These are phyloP conservation scores for Bipolaris sorokiniana DNA, from an alignment of 2,329 filamentous ascomycete genomes.

Conservation along the genomic window DNA sequence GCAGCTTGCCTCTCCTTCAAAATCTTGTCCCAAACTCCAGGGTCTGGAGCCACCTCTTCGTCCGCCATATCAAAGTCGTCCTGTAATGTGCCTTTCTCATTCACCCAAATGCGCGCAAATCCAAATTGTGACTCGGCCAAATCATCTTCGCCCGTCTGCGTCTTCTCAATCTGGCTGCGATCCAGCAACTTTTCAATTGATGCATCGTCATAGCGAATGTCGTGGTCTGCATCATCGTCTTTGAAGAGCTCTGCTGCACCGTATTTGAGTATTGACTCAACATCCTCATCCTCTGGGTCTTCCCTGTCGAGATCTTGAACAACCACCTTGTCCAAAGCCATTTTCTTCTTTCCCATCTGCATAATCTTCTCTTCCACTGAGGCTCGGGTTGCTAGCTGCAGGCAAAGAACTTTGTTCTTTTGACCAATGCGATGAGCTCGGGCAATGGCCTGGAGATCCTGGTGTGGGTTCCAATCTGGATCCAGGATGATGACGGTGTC, in stretches of 20 bases:
- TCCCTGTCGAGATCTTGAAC: constrained; percentile 90
- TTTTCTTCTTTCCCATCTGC: constrained; percentile 93
- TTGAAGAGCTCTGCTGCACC: constrained; percentile 87
- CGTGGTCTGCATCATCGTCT: constrained; percentile 70
- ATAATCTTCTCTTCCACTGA: constrained; percentile 95
- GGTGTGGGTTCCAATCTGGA: constrained; percentile 96
- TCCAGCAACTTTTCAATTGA: constrained; percentile 93
- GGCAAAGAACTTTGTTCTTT: constrained; percentile 92
- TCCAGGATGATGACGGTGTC: constrained; percentile 98
- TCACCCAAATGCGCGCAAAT: constrained; percentile 90
- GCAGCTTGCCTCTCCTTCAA: constrained; percentile 80
- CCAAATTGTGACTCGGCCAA: constrained; percentile 82
- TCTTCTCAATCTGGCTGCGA: constrained; percentile 78
- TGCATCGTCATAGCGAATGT: constrained; percentile 80
- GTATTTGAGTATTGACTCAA: constrained; percentile 86
- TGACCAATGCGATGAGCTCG: constrained; percentile 96
- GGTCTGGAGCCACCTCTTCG: constrained; percentile 63
- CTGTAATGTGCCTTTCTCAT: constrained; percentile 72
- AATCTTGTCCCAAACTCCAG: constrained; percentile 88
- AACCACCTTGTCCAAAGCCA: constrained; percentile 91
- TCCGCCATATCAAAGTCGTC: constrained; percentile 65
- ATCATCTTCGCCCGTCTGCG: constrained; percentile 66
- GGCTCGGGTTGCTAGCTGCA: constrained; percentile 88
- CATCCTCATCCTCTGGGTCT: constrained; percentile 77
- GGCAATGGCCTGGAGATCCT: constrained; percentile 94